Percentiles rank a stretch among this genome's conserved stretches.
These are phyloP conservation scores for Amesomyces nigricolor DNA, from an alignment of 2,329 filamentous ascomycete species.

Conservation along the genomic window DNA sequence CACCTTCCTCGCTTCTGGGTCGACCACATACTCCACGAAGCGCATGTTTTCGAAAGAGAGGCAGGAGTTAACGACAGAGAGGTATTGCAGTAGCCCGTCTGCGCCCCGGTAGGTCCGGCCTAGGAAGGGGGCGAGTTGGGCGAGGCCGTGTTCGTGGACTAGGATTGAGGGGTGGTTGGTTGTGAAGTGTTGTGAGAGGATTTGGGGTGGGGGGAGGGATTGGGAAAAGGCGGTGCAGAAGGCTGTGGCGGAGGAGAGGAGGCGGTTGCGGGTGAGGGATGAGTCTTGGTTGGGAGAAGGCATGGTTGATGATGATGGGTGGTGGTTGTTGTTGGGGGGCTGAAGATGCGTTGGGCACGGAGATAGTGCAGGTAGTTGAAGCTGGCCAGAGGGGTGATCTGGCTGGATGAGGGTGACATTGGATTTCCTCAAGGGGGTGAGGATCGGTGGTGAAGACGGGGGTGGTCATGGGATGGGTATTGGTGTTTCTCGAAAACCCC, in stretches of 20 bases:
- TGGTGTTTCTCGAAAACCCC: not conserved
- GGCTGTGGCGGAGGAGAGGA: slow-evolving; percentile 29
- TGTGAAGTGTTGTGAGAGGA: slow-evolving; percentile 30
- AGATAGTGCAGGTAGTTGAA: no score
- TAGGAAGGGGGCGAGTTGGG: slow-evolving; percentile 33
- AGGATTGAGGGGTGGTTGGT: slow-evolving; percentile 16
- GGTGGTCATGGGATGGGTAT: not conserved
- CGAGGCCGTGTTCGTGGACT: slow-evolving; percentile 33
- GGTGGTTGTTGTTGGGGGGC: not conserved
- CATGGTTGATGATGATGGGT: not conserved
- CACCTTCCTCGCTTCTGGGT: slow-evolving; percentile 27
- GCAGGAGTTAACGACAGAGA: slow-evolving; percentile 24
- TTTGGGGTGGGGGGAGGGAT: slow-evolving; percentile 24
- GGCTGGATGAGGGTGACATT: no score
- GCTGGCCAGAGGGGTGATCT: no score
- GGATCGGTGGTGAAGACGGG: not conserved
- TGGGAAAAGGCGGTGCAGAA: slow-evolving; percentile 33
- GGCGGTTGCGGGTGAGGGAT: slow-evolving; percentile 21
- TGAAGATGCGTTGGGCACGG: no score
- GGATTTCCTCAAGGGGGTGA: not conserved
- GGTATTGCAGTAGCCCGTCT: slow-evolving; percentile 30
- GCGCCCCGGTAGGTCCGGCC: slow-evolving; percentile 31
- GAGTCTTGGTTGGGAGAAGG: no score
- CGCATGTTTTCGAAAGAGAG: slow-evolving; percentile 31
- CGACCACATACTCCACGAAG: slow-evolving; percentile 27